Conservation (phyloP, 1,139 yeast genomes). For the Pichia sp. region DNA sequence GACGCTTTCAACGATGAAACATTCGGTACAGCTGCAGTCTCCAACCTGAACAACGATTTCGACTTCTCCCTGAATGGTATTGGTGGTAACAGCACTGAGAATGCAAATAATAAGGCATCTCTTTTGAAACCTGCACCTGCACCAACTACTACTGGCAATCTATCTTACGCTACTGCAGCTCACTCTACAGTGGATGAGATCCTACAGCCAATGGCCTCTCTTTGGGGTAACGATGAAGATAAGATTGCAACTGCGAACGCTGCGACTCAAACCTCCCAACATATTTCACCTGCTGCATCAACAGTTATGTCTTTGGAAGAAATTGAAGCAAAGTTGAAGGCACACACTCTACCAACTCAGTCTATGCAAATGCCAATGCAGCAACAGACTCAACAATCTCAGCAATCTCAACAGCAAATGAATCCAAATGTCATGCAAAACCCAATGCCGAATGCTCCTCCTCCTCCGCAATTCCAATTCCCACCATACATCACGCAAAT, state of each 20-base stretch:
- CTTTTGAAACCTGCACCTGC: conserved; percentile 19
- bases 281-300: conserved; percentile 10
- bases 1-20: conserved; percentile 87
- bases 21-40: conserved; percentile 54
- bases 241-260: neutral
- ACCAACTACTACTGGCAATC: conserved; percentile 6
- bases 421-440: conserved; percentile 8
- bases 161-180: conserved; percentile 56
- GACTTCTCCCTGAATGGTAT: conserved; percentile 47
- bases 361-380: too few species aligned
- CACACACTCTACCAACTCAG: conserved; percentile 10
- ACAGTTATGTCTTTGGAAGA: conserved; percentile 60
- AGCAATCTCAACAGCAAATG: conserved; percentile 13
- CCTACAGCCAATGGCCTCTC: conserved; percentile 58
- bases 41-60: conserved; percentile 60
- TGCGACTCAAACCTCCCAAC: conserved; percentile 8
- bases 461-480: conserved; percentile 12
- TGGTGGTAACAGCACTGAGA: neutral
- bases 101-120: conserved; percentile 15
- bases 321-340: conserved; percentile 61
- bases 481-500: conserved; percentile 24
- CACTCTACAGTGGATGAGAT: conserved; percentile 32
- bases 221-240: conserved; percentile 41
- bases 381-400: conserved; percentile 25
- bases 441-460: neutral